Evolutionary conservation across 2,329 filamentous ascomycete genomes (phyloP), one percentile per base, ranked within the genome.

Genomic region (Paracoccidioides lutzii): DNA sequence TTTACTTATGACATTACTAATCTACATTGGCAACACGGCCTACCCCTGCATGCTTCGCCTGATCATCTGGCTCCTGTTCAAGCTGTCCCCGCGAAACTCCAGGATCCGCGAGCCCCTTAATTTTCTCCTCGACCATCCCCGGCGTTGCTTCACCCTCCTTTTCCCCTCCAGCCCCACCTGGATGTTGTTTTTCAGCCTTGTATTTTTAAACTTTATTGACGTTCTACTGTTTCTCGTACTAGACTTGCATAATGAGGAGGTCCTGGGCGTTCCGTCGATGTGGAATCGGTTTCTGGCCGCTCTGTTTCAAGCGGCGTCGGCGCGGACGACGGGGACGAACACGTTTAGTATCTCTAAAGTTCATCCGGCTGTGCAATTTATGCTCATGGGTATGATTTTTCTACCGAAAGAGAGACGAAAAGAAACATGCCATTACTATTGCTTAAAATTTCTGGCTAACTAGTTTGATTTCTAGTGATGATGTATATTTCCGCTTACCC

Each of bases 401-500:
- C 22, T 22, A 22, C 22, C 22, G 22, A 15, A 38, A 37, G 46
- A 22, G 12, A 22, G 22, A 22, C 22, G 22, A 49, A 38, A 50
- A 7, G 2, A 15, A 15, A 33, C 15, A 22, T n/a, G 2, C 30
- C 6, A 15, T 35, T n/a, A 8, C 22, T 37, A 15, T 41, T 32
- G 7, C 37, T 5, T 35, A 14, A 15, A 46, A 69, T 81, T 1
- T 77, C 22, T 78, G 28, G 78, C 78, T 41, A 33, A 14, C 50
- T 33, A n/a, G 42, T 42, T 12, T 70, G 82, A 0, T 83, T 82
- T 49, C 76, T 95, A 69, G 84, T 96, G 67, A 96, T 96, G 91
- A 97, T 97, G 91, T 96, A 97, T 71, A 94, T 97, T 60, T 93
- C 90, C 52, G 85, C 95, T 57, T 94, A 94, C 61, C 91, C 91